Evolutionary conservation across 2,329 filamentous ascomycete genomes (phyloP).

Genomic region (Aspergillus spinulosporus): DNA sequence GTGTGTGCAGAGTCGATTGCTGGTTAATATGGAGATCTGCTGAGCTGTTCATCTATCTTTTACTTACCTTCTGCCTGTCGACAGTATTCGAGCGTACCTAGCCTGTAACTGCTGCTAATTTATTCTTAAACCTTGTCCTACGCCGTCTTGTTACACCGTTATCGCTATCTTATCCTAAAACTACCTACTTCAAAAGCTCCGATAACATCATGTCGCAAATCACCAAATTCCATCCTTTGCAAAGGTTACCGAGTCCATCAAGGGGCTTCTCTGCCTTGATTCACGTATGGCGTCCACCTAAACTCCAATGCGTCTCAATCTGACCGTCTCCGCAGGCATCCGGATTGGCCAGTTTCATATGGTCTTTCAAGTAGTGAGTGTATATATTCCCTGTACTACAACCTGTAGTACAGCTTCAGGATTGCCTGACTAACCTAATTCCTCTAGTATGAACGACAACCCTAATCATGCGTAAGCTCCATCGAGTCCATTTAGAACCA

Average conservation of each 20-base stretch:
- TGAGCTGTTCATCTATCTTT: neutral
- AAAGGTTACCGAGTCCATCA: conserved; percentile 46
- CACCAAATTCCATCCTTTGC: conserved; percentile 43
- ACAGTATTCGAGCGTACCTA: neutral
- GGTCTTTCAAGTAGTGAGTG: conserved; percentile 48
- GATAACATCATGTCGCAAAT: conserved; percentile 20
- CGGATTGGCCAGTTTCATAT: conserved; percentile 46
- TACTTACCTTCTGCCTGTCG: neutral
- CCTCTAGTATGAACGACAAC: conserved; percentile 43
- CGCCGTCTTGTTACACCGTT: neutral
- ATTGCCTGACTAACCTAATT: conserved; percentile 7
- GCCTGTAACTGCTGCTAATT: neutral
- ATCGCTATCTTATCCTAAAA: conserved; percentile 3
- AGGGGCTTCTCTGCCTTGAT: conserved; percentile 45
- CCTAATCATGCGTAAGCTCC: conserved; percentile 43
- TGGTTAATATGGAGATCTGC: neutral
- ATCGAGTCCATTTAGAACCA: neutral
- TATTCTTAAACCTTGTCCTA: neutral
- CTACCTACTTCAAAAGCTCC: conserved; percentile 13
- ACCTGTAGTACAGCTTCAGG: neutral
- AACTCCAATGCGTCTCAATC: neutral
- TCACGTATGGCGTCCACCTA: conserved; percentile 36
- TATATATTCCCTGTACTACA: neutral
- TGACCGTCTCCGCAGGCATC: conserved; percentile 28
- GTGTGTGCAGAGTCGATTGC: neutral